Evolutionary conservation across 805 yeast species (phyloP).

Genomic region (Wickerhamomyces bovis): DNA sequence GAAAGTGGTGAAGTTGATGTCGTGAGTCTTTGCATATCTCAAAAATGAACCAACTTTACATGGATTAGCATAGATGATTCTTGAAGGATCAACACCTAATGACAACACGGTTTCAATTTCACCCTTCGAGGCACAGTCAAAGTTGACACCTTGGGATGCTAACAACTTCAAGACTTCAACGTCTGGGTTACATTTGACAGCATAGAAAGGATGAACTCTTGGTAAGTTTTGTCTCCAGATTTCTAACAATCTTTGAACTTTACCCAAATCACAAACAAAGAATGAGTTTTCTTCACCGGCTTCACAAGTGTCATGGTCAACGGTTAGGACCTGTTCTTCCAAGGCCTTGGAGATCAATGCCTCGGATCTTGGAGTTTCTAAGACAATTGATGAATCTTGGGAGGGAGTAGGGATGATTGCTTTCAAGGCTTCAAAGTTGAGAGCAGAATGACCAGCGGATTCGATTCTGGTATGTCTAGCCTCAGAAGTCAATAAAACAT

Average conservation of each 20-base stretch:
- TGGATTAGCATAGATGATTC: constrained; percentile 89
- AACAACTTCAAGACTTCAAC: constrained; percentile 49
- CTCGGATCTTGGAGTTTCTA: constrained; percentile 29
- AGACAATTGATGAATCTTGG: constrained; percentile 1
- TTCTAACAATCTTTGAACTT: constrained; percentile 52
- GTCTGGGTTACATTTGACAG: constrained; percentile 91
- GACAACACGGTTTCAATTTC: constrained; percentile 68
- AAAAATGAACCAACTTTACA: constrained; percentile 84
- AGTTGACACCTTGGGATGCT: constrained; percentile 60
- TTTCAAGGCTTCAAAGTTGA: not conserved
- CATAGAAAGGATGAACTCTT: constrained; percentile 79
- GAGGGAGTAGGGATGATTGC: not conserved
- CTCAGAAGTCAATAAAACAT: not conserved
- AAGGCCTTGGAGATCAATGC: constrained; percentile 35
- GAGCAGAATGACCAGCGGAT: not conserved
- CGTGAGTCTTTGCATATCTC: constrained; percentile 54
- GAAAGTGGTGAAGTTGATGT: constrained; percentile 74
- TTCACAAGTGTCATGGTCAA: constrained; percentile 53
- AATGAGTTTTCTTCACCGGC: constrained; percentile 84
- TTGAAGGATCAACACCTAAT: constrained; percentile 55
- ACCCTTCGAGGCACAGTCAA: constrained; percentile 88
- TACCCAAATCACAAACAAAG: constrained; percentile 80
- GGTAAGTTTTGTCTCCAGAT: constrained; percentile 67
- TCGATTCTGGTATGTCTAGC: not conserved
- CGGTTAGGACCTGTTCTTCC: constrained; percentile 30